Evolutionary conservation across 306 rosid genomes (phyloP), one percentile per base, ranked within the genome.

Genomic region (Gastrolobium bilobum): DNA sequence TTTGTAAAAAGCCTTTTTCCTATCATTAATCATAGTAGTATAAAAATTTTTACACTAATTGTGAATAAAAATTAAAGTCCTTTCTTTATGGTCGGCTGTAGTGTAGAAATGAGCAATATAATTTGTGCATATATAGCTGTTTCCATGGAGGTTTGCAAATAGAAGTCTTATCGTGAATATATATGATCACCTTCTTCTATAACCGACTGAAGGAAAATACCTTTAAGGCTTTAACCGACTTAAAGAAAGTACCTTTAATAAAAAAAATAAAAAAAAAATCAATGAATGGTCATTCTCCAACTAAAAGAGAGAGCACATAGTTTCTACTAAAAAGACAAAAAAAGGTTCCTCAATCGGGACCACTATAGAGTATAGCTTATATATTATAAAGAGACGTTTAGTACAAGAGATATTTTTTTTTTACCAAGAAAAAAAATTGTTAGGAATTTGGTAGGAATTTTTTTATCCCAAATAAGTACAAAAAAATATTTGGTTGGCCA

Each of bases 261-360:
- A 20, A 0, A 20, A 20, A 20, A 0, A 20, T 0, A 0, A 20
- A 46, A 34, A 76, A 51, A 10, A 31, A 29, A 38, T 39, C 59
- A 39, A 57, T 47, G 77, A 58, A 75, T 53, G 33, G 82, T 79
- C 79, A 20, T 61, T 46, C 68, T 75, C 70, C 54, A 68, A 79
- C 63, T 78, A 65, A 46, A 38, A 34, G 44, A 56, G 42, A n/a
- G 40, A 63, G 60, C 39, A 30, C 79, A 10, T 8, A 40, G 43
- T 74, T 54, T 5, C 7, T 10, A 33, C 57, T 53, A 57, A 5
- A 60, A 48, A 1, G 26, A 20, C 26, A 20, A 20, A 20, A 37
- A 34, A n/a, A n/a, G n/a, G 2, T 20, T 11, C 38, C 3, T 73
- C 0, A 0, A 20, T 20, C 26, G 26, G 79, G 84, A 54, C 79